Base-by-base conservation (phyloP, 2,329 filamentous ascomycete genomes). In the Corniculantispora saksenae region DNA sequence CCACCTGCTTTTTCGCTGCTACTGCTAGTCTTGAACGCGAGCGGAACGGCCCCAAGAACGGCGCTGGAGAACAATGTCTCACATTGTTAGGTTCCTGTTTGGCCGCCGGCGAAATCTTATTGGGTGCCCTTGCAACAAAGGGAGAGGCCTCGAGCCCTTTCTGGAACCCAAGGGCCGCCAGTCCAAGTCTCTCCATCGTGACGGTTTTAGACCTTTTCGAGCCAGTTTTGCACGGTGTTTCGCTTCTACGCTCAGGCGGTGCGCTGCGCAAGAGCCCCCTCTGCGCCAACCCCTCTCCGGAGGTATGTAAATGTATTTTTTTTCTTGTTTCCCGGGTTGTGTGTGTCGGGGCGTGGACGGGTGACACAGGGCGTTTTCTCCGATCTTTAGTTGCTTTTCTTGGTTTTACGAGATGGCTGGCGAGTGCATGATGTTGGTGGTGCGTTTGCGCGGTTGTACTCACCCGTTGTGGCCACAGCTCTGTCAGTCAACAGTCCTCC, bases 11-110 rank as follows among this genome's bases (percentile, higher is more conserved):
- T 38, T 45, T 50, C 40, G 25, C 10, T 57, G 54, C 54, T 53
- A 45, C 47, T 13, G 35, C 17, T 43, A 13, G 35, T 43, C 12
- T 43, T 54, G 47, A 25, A 47, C 40, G 61, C 40, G 10, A 57
- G 43, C 61, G 29, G 61, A 57, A 57, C 40, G 23, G 21, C 21
- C 43, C 27, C 60, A 48, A 17, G 19, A 35, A 13, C 57, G 29
- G 27, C 43, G 38, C 38, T 32, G 27, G 29, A 25, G 29, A 57
- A 63, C 27, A 56, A 27, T 63, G 61, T 63, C 53, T 63, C 50
- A 54, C 45, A 21, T 48, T 48, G 59, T 54, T 19, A 32, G 35
- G 15, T 15, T 13, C 23, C 27, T 5, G 43, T 45, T 25, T 35
- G 25, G 45, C 35, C 6, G 48, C 38, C 23, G 21, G 35, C 19